Evolutionary conservation across 177 flowering plant genomes (phyloP).

Genomic region (Vitis hybrid): DNA sequence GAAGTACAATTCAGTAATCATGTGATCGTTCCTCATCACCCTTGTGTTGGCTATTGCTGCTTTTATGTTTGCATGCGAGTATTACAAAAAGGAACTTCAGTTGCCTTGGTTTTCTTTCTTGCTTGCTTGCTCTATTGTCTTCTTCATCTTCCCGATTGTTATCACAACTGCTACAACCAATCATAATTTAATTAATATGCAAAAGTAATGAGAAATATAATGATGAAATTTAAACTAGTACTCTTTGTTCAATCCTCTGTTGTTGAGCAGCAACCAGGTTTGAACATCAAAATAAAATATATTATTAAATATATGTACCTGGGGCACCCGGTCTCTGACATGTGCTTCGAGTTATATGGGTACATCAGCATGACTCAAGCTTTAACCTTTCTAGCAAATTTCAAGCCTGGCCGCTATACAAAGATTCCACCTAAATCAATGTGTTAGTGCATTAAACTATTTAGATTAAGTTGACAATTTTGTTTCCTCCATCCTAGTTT

Average conservation of each 20-base stretch:
- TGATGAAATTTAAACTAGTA: not conserved
- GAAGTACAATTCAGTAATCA: constrained; percentile 43
- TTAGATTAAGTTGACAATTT: no score
- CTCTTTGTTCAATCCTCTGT: not conserved
- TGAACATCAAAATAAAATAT: constrained; percentile 58
- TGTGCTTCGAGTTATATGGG: constrained; percentile 65
- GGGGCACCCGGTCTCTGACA: constrained; percentile 58
- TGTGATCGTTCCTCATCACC: constrained; percentile 50
- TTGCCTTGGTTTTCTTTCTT: constrained; percentile 66
- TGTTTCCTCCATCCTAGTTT: no score
- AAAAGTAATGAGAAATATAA: not conserved
- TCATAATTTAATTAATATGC: constrained; percentile 11
- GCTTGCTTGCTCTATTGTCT: constrained; percentile 43
- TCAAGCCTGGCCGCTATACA: constrained; percentile 65
- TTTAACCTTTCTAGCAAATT: constrained; percentile 42
- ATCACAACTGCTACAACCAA: constrained; percentile 54
- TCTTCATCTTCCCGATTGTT: constrained; percentile 62
- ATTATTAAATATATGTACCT: constrained; percentile 56
- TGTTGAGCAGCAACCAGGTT: constrained; percentile 40
- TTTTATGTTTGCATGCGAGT: constrained; percentile 37
- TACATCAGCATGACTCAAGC: constrained; percentile 65
- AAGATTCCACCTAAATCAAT: constrained; percentile 60
- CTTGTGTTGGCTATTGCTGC: constrained; percentile 34
- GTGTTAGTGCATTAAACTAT: constrained; percentile 12
- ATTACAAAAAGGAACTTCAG: constrained; percentile 43